phyloP scores from a whole-genome alignment of 495 filamentous ascomycete genomes.

The Bathelium albidoporum region DNA sequence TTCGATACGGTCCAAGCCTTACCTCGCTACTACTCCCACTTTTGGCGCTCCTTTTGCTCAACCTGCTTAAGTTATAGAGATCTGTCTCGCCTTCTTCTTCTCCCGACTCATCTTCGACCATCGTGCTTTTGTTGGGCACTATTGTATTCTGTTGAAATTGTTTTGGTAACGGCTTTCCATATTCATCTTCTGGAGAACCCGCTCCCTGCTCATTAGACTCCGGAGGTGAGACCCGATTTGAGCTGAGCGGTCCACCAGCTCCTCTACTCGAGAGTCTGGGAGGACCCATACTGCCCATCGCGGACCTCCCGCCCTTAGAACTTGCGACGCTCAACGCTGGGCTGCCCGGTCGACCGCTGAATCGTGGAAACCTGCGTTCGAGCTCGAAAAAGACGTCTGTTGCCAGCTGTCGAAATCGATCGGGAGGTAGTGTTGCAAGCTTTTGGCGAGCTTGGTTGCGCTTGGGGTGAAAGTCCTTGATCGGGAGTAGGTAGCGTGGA shows the following conservation, averaged over 20 bases:
- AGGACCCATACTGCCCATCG: conserved; percentile 16
- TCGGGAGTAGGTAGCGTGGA: conserved; percentile 67
- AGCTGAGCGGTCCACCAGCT: conserved; percentile 6
- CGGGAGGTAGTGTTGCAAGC: conserved; percentile 72
- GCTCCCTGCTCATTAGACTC: conserved; percentile 15
- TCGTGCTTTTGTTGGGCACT: conserved; percentile 92
- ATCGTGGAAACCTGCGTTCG: conserved; percentile 79
- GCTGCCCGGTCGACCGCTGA: conserved; percentile 47
- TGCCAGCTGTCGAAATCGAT: conserved; percentile 79
- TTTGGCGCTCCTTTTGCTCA: background rate
- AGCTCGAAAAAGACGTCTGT: conserved; percentile 94
- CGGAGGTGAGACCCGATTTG: background rate
- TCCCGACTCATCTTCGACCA: conserved; percentile 92
- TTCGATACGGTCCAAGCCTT: background rate
- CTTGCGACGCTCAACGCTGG: conserved; percentile 7
- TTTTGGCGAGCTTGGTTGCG: conserved; percentile 93
- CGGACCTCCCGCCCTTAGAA: background rate
- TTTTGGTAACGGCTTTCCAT: conserved; percentile 64
- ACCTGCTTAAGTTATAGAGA: background rate
- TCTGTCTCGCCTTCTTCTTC: conserved; percentile 49
- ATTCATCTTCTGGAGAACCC: conserved; percentile 22
- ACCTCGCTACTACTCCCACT: background rate
- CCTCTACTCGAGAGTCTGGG: conserved; percentile 11
- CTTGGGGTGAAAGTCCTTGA: conserved; percentile 86
- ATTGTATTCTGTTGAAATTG: conserved; percentile 94